These are phyloP conservation scores for Pichia kudriavzevii DNA, from an alignment of 1,139 yeast species.

Conservation along the genomic window DNA sequence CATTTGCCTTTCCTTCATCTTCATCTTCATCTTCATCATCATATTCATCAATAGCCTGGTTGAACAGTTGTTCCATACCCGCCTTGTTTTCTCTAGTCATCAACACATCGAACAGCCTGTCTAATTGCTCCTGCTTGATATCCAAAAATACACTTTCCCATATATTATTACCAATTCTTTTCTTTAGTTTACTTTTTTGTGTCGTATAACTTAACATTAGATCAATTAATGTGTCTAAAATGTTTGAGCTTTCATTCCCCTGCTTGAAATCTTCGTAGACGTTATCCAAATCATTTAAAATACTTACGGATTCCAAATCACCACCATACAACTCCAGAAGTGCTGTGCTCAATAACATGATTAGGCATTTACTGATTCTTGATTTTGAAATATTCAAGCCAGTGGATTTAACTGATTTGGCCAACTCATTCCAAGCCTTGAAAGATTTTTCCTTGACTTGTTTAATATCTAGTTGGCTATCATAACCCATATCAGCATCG, in stretches of 20 bases:
- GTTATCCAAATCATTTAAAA: conserved; percentile 62
- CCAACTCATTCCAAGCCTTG: conserved; percentile 4
- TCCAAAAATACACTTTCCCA: conserved; percentile 62
- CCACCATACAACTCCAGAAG: conserved; percentile 73
- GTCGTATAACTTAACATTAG: conserved; percentile 69
- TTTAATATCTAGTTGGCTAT: conserved; percentile 6
- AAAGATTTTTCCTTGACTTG: conserved; percentile 6
- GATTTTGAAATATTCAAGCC: conserved; percentile 1
- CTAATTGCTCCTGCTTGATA: conserved; percentile 44
- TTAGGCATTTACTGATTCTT: conserved; percentile 36
- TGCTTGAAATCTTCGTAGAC: conserved; percentile 17
- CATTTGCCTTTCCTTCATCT: conserved; percentile 33
- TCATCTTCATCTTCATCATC: conserved; percentile 30
- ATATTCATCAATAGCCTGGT: conserved; percentile 43
- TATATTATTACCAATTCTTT: conserved; percentile 62
- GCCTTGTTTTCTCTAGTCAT: conserved; percentile 69
- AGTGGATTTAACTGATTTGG: conserved; percentile 1
- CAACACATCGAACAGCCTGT: conserved; percentile 59
- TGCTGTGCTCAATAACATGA: conserved; percentile 70
- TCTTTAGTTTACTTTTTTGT: conserved; percentile 61
- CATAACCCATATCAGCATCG: too few relatives aligned
- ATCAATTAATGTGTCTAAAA: conserved; percentile 58
- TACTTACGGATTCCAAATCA: conserved; percentile 65
- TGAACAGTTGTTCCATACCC: conserved; percentile 75
- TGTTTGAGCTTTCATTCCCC: conserved; percentile 29